Percentiles rank a stretch among this genome's conserved stretches.
Evolutionary conservation across 129 eudicot species (phyloP).

Genomic region (Artemisia argyi): DNA sequence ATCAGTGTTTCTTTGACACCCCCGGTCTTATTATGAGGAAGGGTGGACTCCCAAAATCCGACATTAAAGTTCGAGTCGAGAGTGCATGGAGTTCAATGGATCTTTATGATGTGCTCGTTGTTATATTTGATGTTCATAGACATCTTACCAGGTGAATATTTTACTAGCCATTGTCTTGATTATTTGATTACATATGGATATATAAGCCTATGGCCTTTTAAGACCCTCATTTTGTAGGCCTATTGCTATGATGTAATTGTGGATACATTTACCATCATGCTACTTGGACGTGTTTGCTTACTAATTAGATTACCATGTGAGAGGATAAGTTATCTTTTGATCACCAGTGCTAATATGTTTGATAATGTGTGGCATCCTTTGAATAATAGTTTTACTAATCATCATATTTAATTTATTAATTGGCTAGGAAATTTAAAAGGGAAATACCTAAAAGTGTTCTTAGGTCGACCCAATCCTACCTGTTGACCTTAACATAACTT

Average conservation of each 20-base stretch:
- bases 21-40: slow-evolving; percentile 86
- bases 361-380: too few relatives aligned
- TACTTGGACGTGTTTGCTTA: neutral
- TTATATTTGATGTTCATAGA: slow-evolving; percentile 92
- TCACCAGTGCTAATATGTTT: too few relatives aligned
- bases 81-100: slow-evolving; percentile 81
- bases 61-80: slow-evolving; percentile 72
- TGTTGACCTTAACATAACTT: too few relatives aligned
- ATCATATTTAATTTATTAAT: too few relatives aligned
- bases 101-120: slow-evolving; percentile 73
- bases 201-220: neutral
- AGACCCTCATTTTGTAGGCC: slow-evolving; percentile 12
- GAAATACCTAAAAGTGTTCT: too few relatives aligned
- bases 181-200: neutral
- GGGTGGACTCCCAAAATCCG: slow-evolving; percentile 69
- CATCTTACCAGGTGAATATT: slow-evolving; percentile 78
- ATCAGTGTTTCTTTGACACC: slow-evolving; percentile 97
- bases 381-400: too few relatives aligned
- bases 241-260: slow-evolving; percentile 1
- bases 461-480: too few relatives aligned
- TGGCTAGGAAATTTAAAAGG: too few relatives aligned
- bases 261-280: neutral
- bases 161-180: slow-evolving; percentile 6
- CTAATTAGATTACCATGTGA: neutral
- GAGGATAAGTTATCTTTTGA: neutral